phyloP scores from a whole-genome alignment of 2,329 filamentous ascomycete genomes.

The Fusarium hostae region DNA sequence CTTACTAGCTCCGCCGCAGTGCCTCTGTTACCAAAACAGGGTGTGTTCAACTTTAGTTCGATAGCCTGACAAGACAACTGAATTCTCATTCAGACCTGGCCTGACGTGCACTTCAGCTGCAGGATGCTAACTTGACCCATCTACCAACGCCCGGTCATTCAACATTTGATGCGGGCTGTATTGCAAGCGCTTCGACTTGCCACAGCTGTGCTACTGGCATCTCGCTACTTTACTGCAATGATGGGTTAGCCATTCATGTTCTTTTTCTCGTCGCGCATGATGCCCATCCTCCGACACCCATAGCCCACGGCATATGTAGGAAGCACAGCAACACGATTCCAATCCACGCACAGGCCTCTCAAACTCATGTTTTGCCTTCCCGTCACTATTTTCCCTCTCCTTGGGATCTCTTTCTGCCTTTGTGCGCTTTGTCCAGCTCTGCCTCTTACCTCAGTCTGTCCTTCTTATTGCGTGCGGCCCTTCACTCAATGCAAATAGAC shows the following conservation, averaged over 20 bases:
- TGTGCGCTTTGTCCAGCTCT: conserved; percentile 1
- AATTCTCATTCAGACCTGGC: not conserved
- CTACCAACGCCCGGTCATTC: not conserved
- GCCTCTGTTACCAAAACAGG: not conserved
- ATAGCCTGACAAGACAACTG: not conserved
- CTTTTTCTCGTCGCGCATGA: not conserved
- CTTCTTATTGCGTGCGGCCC: not conserved
- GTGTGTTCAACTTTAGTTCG: not conserved
- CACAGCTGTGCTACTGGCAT: conserved; percentile 3
- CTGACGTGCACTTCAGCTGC: not conserved
- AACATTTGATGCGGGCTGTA: too few species aligned
- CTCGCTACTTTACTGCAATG: conserved; percentile 21
- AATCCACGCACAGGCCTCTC: conserved; percentile 27
- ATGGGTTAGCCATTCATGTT: conserved; percentile 24
- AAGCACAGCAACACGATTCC: conserved; percentile 35
- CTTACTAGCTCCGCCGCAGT: not conserved
- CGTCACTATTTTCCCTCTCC: conserved; percentile 18
- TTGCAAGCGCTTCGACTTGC: too few species aligned
- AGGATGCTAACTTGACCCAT: not conserved
- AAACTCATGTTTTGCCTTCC: conserved; percentile 24
- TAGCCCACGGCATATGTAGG: conserved; percentile 33
- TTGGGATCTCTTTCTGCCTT: conserved; percentile 3
- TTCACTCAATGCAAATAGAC: not conserved
- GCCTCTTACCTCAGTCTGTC: not conserved
- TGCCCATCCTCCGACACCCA: conserved; percentile 12